Evolutionary conservation across 2,329 filamentous ascomycete species (phyloP), one percentile per base, ranked within the genome.

Genomic region (Thelonectria olida): DNA sequence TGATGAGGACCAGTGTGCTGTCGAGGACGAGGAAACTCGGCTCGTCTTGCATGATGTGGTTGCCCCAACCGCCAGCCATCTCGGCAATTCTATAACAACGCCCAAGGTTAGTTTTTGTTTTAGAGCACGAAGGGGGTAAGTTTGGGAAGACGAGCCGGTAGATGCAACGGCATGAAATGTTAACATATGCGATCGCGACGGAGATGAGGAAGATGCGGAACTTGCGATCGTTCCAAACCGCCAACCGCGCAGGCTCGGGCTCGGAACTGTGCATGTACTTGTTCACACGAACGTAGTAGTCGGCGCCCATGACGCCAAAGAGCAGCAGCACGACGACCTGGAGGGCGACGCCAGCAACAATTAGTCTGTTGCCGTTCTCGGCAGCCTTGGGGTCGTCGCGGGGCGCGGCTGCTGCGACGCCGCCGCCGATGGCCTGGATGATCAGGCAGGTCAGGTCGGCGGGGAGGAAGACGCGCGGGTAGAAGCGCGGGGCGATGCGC

Each of bases 41-140:
- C 76, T 90, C 79, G 73, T 89, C 82, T 66, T 87, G 85, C 86
- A 90, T 89, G 71, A 89, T 85, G 15, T 79, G 71, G 75, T 87
- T 88, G 9, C 84, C 85, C 86, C 87, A 90, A 19, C 88, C 87
- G 23, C 85, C 85, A 2, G 84, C 82, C 85, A 90, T 88, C 72
- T 90, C 87, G 1, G 83, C 84, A 54, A 89, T 84, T 68, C 85
- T 87, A 54, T 22, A 36, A 23, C 27, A 15, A 23, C 22, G 4
- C n/a, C n/a, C n/a, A 6, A 2, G 5, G 52, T 70, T 58, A 73
- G 67, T 45, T 45, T 23, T 42, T 19, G 31, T 19, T 20, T 13
- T 45, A 20, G 7, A 39, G 7, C 19, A 15, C 47, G 23, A 23
- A 8, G 38, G 8, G 7, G 38, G 22, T 22, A 15, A 36, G 34